Base-by-base conservation (phyloP, 2,329 filamentous ascomycete genomes). In the Zasmidium citrigriseum region DNA sequence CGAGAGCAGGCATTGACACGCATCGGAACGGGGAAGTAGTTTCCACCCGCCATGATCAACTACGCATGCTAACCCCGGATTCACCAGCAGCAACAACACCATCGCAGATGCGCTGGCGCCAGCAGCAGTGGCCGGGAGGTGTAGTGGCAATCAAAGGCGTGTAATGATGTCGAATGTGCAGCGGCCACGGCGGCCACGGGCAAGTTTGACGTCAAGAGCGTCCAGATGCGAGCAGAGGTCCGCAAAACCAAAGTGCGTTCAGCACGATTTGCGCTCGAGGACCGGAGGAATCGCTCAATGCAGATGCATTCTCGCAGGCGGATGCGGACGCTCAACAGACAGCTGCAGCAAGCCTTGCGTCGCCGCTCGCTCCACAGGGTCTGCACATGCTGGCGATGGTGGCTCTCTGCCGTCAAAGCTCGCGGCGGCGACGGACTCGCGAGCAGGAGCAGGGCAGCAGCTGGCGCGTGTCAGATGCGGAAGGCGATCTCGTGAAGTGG, bases 41-140 rank as follows among this genome's bases (percentile, higher is more conserved):
- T 63, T 63, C 64, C 65, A 64, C 59, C 54, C 54, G 58, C 47
- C 34, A 60, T 55, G 60, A 59, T 53, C 54, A 49, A 59, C 55
- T 52, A 60, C 44, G 58, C 53, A 55, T 56, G 46, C 46, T 46
- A 46, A 58, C 49, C 55, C 58, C 58, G 52, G 54, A 53, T 50
- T 49, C 44, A 50, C 57, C 34, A 45, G 54, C 55, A 47, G 52
- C 34, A 51, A 34, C 51, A 53, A 45, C 45, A 27, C 27, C 34
- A 45, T 16, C 51, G 38, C 27, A 54, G 16, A 29, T 24, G 24
- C 34, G n/a, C 16, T 22, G 52, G 45, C 50, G 53, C 46, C 12
- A 10, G 34, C 34, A 41, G 34, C 34, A 10, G 4, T 41, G 34
- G 12, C 18, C 18, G 34, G 34, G 16, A n/a, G 34, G 16, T 41